Percentiles rank a stretch among this genome's conserved stretches.
Conservation (phyloP, 2,329 filamentous ascomycete genomes). For the Falciphora oryzae region DNA sequence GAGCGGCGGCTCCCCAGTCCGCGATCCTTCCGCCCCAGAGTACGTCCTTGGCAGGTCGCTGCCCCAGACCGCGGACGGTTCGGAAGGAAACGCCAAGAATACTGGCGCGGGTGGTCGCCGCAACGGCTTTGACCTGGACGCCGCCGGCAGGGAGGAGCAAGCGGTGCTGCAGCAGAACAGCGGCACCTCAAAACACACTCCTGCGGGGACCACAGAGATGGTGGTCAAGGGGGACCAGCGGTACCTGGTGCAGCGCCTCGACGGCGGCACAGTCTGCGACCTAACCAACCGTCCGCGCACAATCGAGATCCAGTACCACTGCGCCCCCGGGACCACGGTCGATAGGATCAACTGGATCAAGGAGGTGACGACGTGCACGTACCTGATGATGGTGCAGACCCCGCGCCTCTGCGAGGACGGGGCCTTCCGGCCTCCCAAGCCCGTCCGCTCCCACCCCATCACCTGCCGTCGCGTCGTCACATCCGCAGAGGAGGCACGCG, state of each 20-base stretch:
- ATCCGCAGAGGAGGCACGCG: constrained; percentile 38
- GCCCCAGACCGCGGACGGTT: constrained; percentile 20
- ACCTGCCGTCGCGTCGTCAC: constrained; percentile 66
- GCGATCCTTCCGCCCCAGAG: constrained; percentile 69
- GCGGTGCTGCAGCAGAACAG: constrained; percentile 6
- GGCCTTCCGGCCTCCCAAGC: constrained; percentile 76
- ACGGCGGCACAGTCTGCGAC: constrained; percentile 77
- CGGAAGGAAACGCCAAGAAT: constrained; percentile 14
- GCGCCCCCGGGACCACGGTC: constrained; percentile 64
- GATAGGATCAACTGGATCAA: constrained; percentile 90
- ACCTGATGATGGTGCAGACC: constrained; percentile 89
- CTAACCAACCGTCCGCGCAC: constrained; percentile 74
- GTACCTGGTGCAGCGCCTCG: constrained; percentile 74
- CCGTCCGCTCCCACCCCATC: constrained; percentile 70
- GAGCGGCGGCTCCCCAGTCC: constrained; percentile 65
- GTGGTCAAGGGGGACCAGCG: constrained; percentile 78
- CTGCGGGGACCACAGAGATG: constrained; percentile 47
- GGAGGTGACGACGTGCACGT: constrained; percentile 84
- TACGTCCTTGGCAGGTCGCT: constrained; percentile 67
- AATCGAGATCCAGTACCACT: constrained; percentile 78
- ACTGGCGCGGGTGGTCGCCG: not conserved
- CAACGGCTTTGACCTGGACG: not conserved
- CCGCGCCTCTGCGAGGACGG: constrained; percentile 82
- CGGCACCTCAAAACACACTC: not conserved
- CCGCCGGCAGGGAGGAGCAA: constrained; percentile 8